These are phyloP conservation scores for Carallia brachiata DNA, from an alignment of 345 rosid genomes.

Conservation along the genomic window DNA sequence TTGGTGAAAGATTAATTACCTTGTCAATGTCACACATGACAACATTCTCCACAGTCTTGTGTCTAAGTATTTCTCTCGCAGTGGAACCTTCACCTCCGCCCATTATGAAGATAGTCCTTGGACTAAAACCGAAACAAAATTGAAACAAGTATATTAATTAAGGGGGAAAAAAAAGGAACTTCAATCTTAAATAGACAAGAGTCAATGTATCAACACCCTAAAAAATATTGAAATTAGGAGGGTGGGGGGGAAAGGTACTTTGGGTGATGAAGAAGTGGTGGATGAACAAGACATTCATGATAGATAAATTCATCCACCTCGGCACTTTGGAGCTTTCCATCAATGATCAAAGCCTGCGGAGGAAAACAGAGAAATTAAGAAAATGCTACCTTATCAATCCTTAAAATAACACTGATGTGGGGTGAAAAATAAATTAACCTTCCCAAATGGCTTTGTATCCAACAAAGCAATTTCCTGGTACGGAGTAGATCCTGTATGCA, in stretches of 20 bases:
- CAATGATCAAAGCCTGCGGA: conserved; percentile 51
- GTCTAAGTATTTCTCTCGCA: conserved; percentile 59
- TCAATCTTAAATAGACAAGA: background rate
- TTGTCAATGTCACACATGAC: conserved; percentile 70
- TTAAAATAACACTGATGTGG: no score
- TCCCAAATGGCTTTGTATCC: conserved; percentile 64
- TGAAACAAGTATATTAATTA: background rate
- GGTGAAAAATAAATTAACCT: conserved; percentile 18
- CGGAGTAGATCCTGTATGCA: conserved; percentile 51
- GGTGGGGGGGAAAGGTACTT: conserved; percentile 28
- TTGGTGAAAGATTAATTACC: conserved; percentile 23
- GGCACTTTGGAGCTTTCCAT: conserved; percentile 77
- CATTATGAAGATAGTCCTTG: conserved; percentile 52
- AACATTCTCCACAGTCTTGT: conserved; percentile 44
- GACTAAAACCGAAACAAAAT: conserved; percentile 26
- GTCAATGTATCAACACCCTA: no score
- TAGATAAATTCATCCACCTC: conserved; percentile 70
- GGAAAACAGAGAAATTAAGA: background rate
- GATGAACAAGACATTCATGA: conserved; percentile 68
- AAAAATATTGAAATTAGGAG: no score
- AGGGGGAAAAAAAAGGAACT: background rate
- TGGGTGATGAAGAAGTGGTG: conserved; percentile 53
- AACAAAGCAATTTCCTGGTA: conserved; percentile 61
- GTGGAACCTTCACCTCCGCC: conserved; percentile 81
- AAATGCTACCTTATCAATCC: no score